Percentiles rank a stretch among this genome's conserved stretches.
phyloP scores from a whole-genome alignment of 768 basidiomycete genomes.

The Lentinula sp. region DNA sequence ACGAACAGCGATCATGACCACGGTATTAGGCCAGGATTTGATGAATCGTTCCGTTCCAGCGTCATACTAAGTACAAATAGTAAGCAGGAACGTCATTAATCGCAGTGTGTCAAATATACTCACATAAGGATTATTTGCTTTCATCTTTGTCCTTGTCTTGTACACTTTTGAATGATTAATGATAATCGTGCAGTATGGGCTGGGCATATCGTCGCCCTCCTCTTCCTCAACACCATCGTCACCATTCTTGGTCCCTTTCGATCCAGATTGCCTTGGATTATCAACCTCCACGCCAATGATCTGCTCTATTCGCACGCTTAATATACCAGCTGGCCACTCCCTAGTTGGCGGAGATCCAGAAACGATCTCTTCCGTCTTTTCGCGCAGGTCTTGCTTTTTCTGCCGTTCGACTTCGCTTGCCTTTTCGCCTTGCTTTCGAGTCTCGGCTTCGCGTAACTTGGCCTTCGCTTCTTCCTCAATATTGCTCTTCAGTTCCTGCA shows the following conservation, averaged over 20 bases:
- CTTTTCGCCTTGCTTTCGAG: slow-evolving; percentile 16
- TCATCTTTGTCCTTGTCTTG: slow-evolving; percentile 41
- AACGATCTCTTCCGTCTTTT: slow-evolving; percentile 31
- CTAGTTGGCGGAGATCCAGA: slow-evolving; percentile 46
- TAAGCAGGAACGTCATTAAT: background rate
- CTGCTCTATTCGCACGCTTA: slow-evolving; percentile 61
- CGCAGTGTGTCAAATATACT: slow-evolving; percentile 11
- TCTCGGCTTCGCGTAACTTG: slow-evolving; percentile 2
- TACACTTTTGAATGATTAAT: slow-evolving; percentile 39
- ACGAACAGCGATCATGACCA: slow-evolving; percentile 59
- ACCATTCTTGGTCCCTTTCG: slow-evolving; percentile 48
- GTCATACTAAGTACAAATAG: slow-evolving; percentile 30
- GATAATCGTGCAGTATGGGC: slow-evolving; percentile 49
- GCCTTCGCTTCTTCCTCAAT: slow-evolving; percentile 38
- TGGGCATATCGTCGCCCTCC: slow-evolving; percentile 56
- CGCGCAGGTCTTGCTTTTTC: slow-evolving; percentile 26
- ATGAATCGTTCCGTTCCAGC: slow-evolving; percentile 69
- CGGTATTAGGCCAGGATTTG: slow-evolving; percentile 52
- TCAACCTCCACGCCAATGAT: slow-evolving; percentile 58
- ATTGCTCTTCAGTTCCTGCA: slow-evolving; percentile 11
- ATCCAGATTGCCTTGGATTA: slow-evolving; percentile 47
- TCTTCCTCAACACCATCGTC: slow-evolving; percentile 51
- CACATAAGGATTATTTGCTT: slow-evolving; percentile 37
- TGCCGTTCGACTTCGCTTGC: slow-evolving; percentile 25
- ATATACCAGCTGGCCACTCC: slow-evolving; percentile 60